These are phyloP conservation scores for Pisolithus sp. DNA, from an alignment of 768 basidiomycete genomes.

Conservation along the genomic window DNA sequence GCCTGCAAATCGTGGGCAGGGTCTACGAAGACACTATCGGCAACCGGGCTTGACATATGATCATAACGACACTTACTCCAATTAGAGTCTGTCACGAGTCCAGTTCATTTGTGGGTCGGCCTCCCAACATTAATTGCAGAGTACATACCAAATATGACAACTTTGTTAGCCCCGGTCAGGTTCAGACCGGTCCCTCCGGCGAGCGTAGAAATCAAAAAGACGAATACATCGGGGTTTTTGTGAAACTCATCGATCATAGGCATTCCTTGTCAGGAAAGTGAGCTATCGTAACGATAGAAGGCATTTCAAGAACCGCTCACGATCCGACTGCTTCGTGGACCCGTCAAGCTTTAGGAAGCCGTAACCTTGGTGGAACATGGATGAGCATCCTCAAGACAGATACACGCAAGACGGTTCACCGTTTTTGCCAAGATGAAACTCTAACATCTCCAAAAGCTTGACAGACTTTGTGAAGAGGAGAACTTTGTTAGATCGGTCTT, in stretches of 20 bases:
- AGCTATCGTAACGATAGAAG: not conserved
- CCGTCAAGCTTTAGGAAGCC: constrained; percentile 77
- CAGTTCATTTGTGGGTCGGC: not conserved
- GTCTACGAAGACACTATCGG: constrained; percentile 43
- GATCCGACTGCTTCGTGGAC: constrained; percentile 55
- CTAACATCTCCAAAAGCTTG: constrained; percentile 81
- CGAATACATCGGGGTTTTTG: constrained; percentile 58
- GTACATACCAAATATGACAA: constrained; percentile 75
- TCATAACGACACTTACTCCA: constrained; percentile 64
- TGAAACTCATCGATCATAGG: constrained; percentile 82
- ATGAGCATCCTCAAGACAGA: not conserved
- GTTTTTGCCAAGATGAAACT: constrained; percentile 59
- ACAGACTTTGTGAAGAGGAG: constrained; percentile 92
- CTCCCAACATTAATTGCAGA: not conserved
- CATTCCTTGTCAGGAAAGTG: constrained; percentile 52
- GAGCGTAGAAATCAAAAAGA: constrained; percentile 86
- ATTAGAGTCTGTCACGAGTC: constrained; percentile 60
- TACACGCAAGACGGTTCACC: constrained; percentile 28
- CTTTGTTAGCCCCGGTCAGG: constrained; percentile 88
- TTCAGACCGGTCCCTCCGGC: constrained; percentile 92
- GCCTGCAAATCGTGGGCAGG: constrained; percentile 94
- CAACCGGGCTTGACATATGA: not conserved
- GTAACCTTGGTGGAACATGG: constrained; percentile 32
- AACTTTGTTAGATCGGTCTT: constrained; percentile 73
- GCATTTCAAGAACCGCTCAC: constrained; percentile 36